phyloP scores from a whole-genome alignment of 805 yeast genomes.

The Cyberlindnera maclurae region DNA sequence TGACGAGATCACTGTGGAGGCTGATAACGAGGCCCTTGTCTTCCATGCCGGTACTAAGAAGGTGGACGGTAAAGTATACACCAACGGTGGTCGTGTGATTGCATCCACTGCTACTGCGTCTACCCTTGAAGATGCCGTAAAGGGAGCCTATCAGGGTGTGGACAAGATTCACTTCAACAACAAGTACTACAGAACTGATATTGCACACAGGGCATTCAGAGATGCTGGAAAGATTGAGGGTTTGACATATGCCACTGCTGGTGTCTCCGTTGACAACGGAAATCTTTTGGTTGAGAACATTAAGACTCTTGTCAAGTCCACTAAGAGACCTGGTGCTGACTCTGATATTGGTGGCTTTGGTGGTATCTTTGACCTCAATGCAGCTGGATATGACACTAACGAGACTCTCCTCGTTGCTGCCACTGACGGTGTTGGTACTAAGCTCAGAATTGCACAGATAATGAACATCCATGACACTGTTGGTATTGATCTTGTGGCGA shows the following conservation, averaged over 20 bases:
- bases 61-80: conserved; percentile 54
- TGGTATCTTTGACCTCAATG: conserved; percentile 85
- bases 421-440: conserved; percentile 99
- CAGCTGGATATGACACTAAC: conserved; percentile 67
- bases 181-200: conserved; percentile 84
- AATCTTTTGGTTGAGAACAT: conserved; percentile 84
- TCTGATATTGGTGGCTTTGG: conserved; percentile 99
- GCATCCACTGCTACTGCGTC: conserved; percentile 85
- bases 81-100: conserved; percentile 95
- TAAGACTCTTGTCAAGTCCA: conserved; percentile 83
- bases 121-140: conserved; percentile 73
- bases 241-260: conserved; percentile 90
- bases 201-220: conserved; percentile 93
- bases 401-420: conserved; percentile 90
- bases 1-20: conserved; percentile 63
- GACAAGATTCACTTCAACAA: conserved; percentile 63
- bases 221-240: conserved; percentile 31
- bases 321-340: conserved; percentile 93
- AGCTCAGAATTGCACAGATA: conserved; percentile 88
- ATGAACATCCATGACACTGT: conserved; percentile 91
- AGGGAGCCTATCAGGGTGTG: conserved; percentile 80
- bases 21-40: conserved; percentile 50
- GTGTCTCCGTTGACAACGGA: conserved; percentile 97
- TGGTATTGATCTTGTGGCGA: conserved; percentile 96
- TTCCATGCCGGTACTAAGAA: conserved; percentile 92